Evolutionary conservation across 805 yeast genomes (phyloP), one percentile per base, ranked within the genome.

Genomic region (Zygotorulaspora sp.): DNA sequence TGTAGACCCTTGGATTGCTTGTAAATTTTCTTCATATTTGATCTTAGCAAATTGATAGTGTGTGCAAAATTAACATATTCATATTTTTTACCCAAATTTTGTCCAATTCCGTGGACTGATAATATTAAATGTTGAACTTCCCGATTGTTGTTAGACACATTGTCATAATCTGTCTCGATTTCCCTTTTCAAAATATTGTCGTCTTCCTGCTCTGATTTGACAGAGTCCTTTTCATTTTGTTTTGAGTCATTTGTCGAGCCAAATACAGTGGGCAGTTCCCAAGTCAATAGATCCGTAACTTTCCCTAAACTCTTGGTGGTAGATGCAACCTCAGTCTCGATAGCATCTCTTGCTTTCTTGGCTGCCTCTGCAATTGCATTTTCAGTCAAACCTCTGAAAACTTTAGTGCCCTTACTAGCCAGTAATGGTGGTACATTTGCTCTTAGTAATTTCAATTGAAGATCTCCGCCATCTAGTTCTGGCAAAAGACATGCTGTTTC

Each of bases 81-180:
- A 53, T 82, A 78, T 52, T 76, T 76, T 31, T 78, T 69, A 1
- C 96, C 94, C 35, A 92, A 65, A 12, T 80, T 75, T 61, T 90
- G 98, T 2, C 97, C 98, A 43, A 90, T 85, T 0, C 98, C 98
- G 64, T 90, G 98, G 19, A 90, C 75, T 55, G 96, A 87, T n/a
- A 90, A 66, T 1, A 89, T 76, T 45, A 90, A 64, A 57, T 73
- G 76, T 32, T 69, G 69, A 16, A 73, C 64, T n/a, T 67, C 62
- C 34, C 77, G 57, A 8, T 62, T 57, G 10, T 61, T 59, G 12
- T 22, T 32, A 15, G 54, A 26, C 5, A 45, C 9, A 62, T 75
- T 60, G 61, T 68, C 59, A 46, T 67, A 67, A 41, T 76, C 80
- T 19, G 64, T 69, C 48, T 76, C 83, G 52, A 71, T 57, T n/a